Evolutionary conservation across 2,329 filamentous ascomycete genomes (phyloP).

Genomic region (Ophiocordyceps polyrhachis-furcata): DNA sequence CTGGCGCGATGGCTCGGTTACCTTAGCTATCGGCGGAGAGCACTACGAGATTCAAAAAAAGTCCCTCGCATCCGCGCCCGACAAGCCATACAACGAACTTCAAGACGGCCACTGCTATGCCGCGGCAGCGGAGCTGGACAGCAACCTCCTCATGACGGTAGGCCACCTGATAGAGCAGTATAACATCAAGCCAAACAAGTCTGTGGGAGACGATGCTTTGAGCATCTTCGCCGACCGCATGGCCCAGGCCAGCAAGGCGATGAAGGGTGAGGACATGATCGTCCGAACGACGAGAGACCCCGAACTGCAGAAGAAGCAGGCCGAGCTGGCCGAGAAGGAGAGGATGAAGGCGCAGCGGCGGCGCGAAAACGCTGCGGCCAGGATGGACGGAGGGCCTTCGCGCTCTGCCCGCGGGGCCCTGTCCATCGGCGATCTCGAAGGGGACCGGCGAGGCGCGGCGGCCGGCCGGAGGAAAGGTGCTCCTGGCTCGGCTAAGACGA

Average conservation of each 20-base stretch:
- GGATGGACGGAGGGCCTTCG: conserved; percentile 38
- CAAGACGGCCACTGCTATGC: conserved; percentile 63
- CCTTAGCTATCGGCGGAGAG: conserved; percentile 53
- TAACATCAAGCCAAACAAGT: conserved; percentile 46
- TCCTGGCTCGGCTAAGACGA: conserved; percentile 28
- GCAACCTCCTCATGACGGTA: conserved; percentile 50
- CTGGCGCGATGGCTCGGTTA: conserved; percentile 66
- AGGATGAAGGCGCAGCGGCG: conserved; percentile 46
- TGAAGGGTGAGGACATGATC: conserved; percentile 41
- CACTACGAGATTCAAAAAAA: conserved; percentile 62
- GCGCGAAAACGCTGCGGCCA: conserved; percentile 47
- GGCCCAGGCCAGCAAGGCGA: conserved; percentile 40
- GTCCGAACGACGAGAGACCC: conserved; percentile 56
- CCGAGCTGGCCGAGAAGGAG: conserved; percentile 58
- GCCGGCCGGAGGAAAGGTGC: conserved; percentile 34
- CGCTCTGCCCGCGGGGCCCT: conserved; percentile 36
- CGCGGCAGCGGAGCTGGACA: conserved; percentile 49
- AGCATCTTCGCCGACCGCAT: conserved; percentile 49
- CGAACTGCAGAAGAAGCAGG: conserved; percentile 54
- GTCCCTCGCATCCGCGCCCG: conserved; percentile 40
- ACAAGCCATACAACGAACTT: conserved; percentile 43
- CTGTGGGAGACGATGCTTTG: conserved; percentile 52
- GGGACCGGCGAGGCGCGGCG: conserved; percentile 39
- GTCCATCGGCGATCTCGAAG: conserved; percentile 53
- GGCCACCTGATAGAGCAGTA: conserved; percentile 61